phyloP scores from a whole-genome alignment of 305 asterid species.

The Caryopteris hybrid region DNA sequence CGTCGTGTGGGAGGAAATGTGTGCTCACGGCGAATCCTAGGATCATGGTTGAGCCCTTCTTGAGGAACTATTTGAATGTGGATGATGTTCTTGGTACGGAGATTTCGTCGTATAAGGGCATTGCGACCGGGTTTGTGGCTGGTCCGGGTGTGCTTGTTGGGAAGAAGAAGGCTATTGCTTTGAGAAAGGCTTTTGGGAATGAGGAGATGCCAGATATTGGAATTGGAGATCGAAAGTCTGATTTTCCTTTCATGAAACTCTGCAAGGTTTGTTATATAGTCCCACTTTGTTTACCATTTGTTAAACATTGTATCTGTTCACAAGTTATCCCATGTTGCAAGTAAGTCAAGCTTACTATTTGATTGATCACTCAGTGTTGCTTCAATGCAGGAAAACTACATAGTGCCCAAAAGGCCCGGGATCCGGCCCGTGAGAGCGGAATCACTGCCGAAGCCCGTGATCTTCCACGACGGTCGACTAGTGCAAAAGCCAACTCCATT shows the following conservation, averaged over 20 bases:
- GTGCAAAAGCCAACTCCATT: conserved; percentile 41
- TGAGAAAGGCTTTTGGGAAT: conserved; percentile 10
- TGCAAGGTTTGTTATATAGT: conserved; percentile 52
- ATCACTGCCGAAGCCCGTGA: conserved; percentile 31
- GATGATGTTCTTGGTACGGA: conserved; percentile 32
- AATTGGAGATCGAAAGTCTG: conserved; percentile 22
- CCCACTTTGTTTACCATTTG: too few relatives aligned
- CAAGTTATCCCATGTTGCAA: too few relatives aligned
- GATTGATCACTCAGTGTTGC: background rate
- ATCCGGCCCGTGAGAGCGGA: conserved; percentile 23
- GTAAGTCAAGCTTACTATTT: background rate
- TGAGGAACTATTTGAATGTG: conserved; percentile 18
- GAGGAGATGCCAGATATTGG: conserved; percentile 22
- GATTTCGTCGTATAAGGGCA: conserved; percentile 29
- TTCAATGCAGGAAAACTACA: conserved; percentile 29
- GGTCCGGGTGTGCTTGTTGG: conserved; percentile 27
- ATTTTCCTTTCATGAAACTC: conserved; percentile 25
- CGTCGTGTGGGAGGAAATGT: conserved; percentile 29
- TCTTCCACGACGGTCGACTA: conserved; percentile 46
- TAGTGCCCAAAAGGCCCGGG: conserved; percentile 17
- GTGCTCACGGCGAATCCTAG: conserved; percentile 32
- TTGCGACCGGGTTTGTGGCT: conserved; percentile 31
- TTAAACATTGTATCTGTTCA: too few relatives aligned
- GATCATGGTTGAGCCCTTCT: conserved; percentile 36
- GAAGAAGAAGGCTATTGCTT: conserved; percentile 25